Conservation (phyloP, 2,329 filamentous ascomycete genomes). For the Exophiala spinifera region DNA sequence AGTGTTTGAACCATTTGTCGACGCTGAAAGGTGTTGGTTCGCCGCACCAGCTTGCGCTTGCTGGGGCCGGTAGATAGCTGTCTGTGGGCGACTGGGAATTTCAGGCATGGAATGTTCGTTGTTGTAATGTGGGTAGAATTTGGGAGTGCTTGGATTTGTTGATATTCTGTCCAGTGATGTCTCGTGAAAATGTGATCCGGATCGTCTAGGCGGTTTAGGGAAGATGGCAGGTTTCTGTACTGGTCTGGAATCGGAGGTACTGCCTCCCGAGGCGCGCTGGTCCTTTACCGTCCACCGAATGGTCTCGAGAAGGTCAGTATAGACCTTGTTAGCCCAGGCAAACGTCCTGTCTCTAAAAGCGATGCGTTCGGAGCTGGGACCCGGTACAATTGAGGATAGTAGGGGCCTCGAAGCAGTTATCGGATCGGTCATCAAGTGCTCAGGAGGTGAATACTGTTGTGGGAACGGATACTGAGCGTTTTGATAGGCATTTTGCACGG, state of each 20-base stretch:
- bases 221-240: constrained; percentile 55
- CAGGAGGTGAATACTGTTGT: constrained; percentile 9
- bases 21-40: not conserved
- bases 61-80: constrained; percentile 24
- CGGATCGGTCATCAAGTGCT: constrained; percentile 8
- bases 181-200: constrained; percentile 48
- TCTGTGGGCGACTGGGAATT: constrained; percentile 24
- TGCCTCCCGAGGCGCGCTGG: constrained; percentile 38
- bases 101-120: constrained; percentile 22
- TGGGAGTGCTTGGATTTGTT: constrained; percentile 34
- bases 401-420: constrained; percentile 8
- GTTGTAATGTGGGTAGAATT: constrained; percentile 34
- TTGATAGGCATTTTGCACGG: constrained; percentile 9
- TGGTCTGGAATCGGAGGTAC: constrained; percentile 40
- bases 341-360: constrained; percentile 66
- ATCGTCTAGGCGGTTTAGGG: constrained; percentile 59
- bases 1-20: not conserved
- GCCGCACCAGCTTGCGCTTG: constrained; percentile 1
- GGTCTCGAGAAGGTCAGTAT: constrained; percentile 66
- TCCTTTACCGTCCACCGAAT: constrained; percentile 51
- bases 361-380: constrained; percentile 23
- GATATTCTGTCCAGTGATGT: constrained; percentile 27
- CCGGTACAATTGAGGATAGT: constrained; percentile 18
- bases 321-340: constrained; percentile 67
- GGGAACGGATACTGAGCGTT: constrained; percentile 7